Base-by-base conservation (phyloP, 345 rosid species). In the Camelina neglecta region DNA sequence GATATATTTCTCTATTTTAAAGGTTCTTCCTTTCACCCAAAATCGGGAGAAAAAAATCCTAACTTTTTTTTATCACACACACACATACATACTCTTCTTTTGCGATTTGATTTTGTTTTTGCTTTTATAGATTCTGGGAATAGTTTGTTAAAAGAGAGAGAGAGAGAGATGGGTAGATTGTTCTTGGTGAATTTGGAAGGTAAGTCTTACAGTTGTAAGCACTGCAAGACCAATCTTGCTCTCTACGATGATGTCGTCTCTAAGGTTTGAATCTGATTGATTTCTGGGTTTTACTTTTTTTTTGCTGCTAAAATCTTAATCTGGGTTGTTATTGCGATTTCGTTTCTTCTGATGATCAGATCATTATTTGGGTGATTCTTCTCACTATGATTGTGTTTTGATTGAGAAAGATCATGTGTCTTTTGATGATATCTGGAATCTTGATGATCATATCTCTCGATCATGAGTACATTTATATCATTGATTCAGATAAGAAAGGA, bases 191-290 rank as follows among this genome's bases (percentile, higher is more conserved):
- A 48, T 77, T 86, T 89, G 73, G 94, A 91, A 69, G 91, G 91
- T 36, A 80, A 69, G 55, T 21, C 81, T 63, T 89, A 86, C 69
- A 81, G 85, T 70, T 91, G 97, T 85, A 88, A 81, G 69, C 85
- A 91, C 86, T 91, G 97, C 80, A 71, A 69, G 13, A 84, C 91
- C 54, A 87, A 78, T 83, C 82, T 91, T 21, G 97, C 84, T 16
- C 76, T 86, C 48, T 50, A 70, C 16, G 86, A 81, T 4, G 90
- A 89, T 77, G 77, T 89, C 64, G 74, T 85, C 31, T 91, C 97
- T 13, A 86, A 84, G 93, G 97, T 91, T 74, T 75, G 6, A 77
- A 58, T 77, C 81, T 65, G 13, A 35, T 2, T 38, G 41, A 38
- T 38, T 9, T 60, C 26, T 68, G 38, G 51, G 51, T 62, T 62